These are phyloP conservation scores for Lachnellula occidentalis DNA, from an alignment of 2,329 filamentous ascomycete genomes.

Conservation along the genomic window DNA sequence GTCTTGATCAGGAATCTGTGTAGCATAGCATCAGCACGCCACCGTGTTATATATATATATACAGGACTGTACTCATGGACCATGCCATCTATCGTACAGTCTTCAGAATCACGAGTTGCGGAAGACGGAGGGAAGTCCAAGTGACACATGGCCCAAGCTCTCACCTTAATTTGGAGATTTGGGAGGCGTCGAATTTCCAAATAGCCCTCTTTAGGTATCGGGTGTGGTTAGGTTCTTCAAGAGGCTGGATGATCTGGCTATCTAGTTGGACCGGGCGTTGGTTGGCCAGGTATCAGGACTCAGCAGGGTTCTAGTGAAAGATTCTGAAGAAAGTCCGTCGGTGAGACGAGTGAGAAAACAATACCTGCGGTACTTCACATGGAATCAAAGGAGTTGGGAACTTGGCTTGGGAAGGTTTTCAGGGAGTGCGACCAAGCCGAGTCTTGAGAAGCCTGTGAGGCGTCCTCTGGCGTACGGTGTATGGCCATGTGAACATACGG, in stretches of 20 bases:
- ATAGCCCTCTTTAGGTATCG: conserved; percentile 10
- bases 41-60: too few species aligned
- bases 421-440: not conserved
- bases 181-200: conserved; percentile 21
- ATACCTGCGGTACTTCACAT: too few species aligned
- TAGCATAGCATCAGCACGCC: too few species aligned
- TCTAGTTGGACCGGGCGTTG: not conserved
- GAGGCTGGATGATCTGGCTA: not conserved
- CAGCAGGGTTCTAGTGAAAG: too few species aligned
- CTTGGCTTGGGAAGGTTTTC: too few species aligned
- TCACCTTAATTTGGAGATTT: conserved; percentile 11
- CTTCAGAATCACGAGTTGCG: not conserved
- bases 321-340: too few species aligned
- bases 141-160: conserved; percentile 10
- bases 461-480: not conserved
- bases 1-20: not conserved
- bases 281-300: conserved; percentile 16
- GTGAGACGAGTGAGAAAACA: too few species aligned
- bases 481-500: conserved; percentile 10
- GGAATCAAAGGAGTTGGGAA: too few species aligned
- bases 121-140: not conserved
- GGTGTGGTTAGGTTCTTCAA: not conserved
- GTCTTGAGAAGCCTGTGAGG: not conserved
- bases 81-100: too few species aligned
- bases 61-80: too few species aligned